These are phyloP conservation scores for Phytophthora pinifolia DNA, from an alignment of 352 stramenopile species.

Conservation along the genomic window DNA sequence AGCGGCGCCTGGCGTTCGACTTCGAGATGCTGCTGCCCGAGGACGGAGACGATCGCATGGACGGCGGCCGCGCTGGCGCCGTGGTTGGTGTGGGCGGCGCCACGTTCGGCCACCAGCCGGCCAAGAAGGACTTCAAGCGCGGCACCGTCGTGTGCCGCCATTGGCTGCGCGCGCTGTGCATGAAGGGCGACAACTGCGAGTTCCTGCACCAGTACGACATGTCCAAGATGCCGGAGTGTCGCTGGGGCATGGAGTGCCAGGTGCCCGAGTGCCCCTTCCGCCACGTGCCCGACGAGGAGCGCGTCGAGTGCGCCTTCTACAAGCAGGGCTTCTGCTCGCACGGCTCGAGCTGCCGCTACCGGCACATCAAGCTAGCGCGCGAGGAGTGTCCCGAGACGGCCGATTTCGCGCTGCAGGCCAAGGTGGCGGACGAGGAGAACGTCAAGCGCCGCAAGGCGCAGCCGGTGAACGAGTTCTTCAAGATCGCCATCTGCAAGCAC, in stretches of 20 bases:
- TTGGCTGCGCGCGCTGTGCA: slow-evolving; percentile 97
- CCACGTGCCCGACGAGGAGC: slow-evolving; percentile 95
- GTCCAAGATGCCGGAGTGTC: slow-evolving; percentile 97
- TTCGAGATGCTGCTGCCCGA: slow-evolving; percentile 80
- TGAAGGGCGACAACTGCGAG: slow-evolving; percentile 97
- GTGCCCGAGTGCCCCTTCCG: slow-evolving; percentile 97
- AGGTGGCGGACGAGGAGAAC: slow-evolving; percentile 90
- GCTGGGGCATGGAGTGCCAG: slow-evolving; percentile 96
- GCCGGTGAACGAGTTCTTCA: slow-evolving; percentile 96
- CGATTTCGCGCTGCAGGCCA: slow-evolving; percentile 94
- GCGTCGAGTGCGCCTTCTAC: slow-evolving; percentile 98
- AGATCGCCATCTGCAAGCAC: slow-evolving; percentile 97
- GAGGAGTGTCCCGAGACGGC: slow-evolving; percentile 93
- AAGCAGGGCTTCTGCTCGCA: slow-evolving; percentile 98
- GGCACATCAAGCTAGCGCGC: slow-evolving; percentile 92
- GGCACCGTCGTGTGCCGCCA: slow-evolving; percentile 97
- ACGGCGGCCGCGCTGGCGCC: slow-evolving; percentile 34
- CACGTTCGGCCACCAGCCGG: slow-evolving; percentile 32
- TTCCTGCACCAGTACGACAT: slow-evolving; percentile 97
- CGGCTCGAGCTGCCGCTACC: slow-evolving; percentile 94
- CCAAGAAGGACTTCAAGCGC: slow-evolving; percentile 89
- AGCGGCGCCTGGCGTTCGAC: slow-evolving; percentile 79
- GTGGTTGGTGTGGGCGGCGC: slow-evolving; percentile 45
- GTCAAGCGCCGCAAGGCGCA: slow-evolving; percentile 85
- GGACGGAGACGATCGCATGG: slow-evolving; percentile 59